Percentiles rank a stretch among this genome's conserved stretches.
Conservation (phyloP, 495 filamentous ascomycete genomes). For the Rusavskia elegans region DNA sequence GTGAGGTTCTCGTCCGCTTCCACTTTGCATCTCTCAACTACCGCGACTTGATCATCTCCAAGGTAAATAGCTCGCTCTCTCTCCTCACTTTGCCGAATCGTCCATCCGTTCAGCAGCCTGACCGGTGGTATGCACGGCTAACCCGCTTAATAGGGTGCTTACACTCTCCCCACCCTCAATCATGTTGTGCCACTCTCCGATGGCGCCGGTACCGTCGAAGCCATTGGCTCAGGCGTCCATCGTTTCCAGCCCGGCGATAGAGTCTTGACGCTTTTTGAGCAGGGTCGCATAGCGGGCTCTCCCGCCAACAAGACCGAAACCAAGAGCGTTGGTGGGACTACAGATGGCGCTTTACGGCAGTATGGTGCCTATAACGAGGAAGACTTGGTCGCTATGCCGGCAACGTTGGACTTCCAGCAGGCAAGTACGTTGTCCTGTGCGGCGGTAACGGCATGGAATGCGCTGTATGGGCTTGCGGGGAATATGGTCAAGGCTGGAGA, state of each 20-base stretch:
- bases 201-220: conserved; percentile 57
- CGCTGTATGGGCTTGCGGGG: conserved; percentile 47
- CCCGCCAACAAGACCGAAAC: conserved; percentile 23
- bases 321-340: conserved; percentile 51
- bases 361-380: conserved; percentile 56
- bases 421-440: conserved; percentile 56
- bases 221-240: conserved; percentile 48
- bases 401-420: conserved; percentile 44
- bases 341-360: conserved; percentile 57
- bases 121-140: neutral
- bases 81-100: neutral
- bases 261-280: conserved; percentile 66
- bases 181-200: conserved; percentile 60
- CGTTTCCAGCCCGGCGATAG: conserved; percentile 56
- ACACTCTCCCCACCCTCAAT: conserved; percentile 42
- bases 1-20: conserved; percentile 59
- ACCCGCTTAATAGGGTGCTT: conserved; percentile 33
- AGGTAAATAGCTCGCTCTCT: conserved; percentile 25
- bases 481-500: conserved; percentile 50
- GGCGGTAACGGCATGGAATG: conserved; percentile 69
- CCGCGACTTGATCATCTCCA: conserved; percentile 62
- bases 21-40: conserved; percentile 68
- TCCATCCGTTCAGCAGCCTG: neutral
- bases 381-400: conserved; percentile 49
- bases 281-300: conserved; percentile 48